Evolutionary conservation across 495 filamentous ascomycete genomes (phyloP), one percentile per base, ranked within the genome.

Genomic region (Echria macrotheca): DNA sequence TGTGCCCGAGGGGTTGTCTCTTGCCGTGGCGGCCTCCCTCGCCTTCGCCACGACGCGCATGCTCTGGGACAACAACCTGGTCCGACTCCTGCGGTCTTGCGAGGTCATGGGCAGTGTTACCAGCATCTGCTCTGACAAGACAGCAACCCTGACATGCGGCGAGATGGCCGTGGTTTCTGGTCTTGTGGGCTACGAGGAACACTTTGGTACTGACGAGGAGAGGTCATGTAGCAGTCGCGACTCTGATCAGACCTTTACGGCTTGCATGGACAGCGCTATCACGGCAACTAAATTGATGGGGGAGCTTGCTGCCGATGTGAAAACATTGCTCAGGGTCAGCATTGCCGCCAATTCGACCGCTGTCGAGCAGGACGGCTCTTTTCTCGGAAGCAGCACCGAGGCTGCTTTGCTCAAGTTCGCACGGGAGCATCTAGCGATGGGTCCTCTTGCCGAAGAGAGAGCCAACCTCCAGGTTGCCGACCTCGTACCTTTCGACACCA

Each of bases 81-180:
- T 95, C 29, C 86, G 90, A 32, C 75, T 89, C 44, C 70, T 96
- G 22, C 80, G 86, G 50, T 89, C 90, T 31, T 95, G 89, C 64
- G 90, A 96, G 67, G 90, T 89, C 2, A 94, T 96, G 88, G 90
- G 90, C 11, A 93, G 93, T 67, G 90, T 87, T 1, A 95, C 89
- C 0, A 88, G 85, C 2, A 86, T 96, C 39, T 96, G 90, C 68
- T 95, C 90, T 1, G 90, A 96, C 69, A 96, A 96, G 61, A 96
- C 90, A 0, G 90, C 90, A 38, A 96, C 90, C 1, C 71, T 96
- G 11, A 90, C 87, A 0, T 79, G 89, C 61, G 91, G 91, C 57
- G 85, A 84, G 65, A 94, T 94, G 87, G 82, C 77, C 17, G 84
- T 87, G 7, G 86, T 91, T 43, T 79, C 83, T 23, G 87, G 82